phyloP scores from a whole-genome alignment of 306 rosid genomes.

The Prunus campanulata region DNA sequence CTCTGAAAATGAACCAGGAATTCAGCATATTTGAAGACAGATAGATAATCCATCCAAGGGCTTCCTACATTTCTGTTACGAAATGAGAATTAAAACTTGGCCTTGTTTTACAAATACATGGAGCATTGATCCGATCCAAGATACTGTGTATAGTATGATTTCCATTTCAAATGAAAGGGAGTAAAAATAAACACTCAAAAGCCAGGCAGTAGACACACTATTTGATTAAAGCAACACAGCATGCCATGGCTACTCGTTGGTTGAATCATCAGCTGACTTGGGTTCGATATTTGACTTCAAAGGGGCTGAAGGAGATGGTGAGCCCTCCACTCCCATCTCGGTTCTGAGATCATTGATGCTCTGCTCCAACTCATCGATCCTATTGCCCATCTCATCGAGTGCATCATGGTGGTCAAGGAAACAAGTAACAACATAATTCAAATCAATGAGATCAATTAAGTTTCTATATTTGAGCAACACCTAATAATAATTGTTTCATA shows the following conservation, averaged over 20 bases:
- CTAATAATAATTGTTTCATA: neutral
- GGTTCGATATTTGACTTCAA: constrained; percentile 20
- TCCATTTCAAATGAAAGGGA: neutral
- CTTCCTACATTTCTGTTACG: neutral
- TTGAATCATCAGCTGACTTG: constrained; percentile 32
- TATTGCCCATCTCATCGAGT: constrained; percentile 55
- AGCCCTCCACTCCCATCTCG: constrained; percentile 44
- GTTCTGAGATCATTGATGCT: constrained; percentile 45
- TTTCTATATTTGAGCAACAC: neutral
- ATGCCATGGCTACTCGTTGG: neutral
- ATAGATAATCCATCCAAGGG: neutral
- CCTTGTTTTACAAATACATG: constrained; percentile 7
- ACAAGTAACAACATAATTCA: neutral
- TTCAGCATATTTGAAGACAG: neutral
- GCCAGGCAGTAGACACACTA: neutral
- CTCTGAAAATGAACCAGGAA: too few species aligned
- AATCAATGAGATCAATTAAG: neutral
- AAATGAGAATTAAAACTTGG: neutral
- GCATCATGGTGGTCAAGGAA: constrained; percentile 33
- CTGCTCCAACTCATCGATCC: constrained; percentile 50
- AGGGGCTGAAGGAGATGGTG: constrained; percentile 26
- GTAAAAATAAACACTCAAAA: neutral
- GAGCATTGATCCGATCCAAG: neutral
- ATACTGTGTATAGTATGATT: neutral
- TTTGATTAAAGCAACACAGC: neutral